These are phyloP conservation scores for Nigrograna mackinnonii DNA, from an alignment of 2,329 filamentous ascomycete genomes.

Conservation along the genomic window DNA sequence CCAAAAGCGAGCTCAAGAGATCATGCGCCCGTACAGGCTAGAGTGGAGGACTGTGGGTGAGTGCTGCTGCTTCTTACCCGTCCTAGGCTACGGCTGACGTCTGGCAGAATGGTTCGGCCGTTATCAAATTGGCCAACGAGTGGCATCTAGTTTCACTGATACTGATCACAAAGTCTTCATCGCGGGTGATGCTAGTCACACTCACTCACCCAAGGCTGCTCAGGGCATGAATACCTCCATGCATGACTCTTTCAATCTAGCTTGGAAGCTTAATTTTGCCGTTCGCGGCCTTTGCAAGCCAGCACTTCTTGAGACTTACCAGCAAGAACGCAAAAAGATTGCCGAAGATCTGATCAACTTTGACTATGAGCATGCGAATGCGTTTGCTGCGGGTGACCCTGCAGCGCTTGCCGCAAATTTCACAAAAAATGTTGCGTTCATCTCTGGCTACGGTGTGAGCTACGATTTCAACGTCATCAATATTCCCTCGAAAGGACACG, in stretches of 20 bases:
- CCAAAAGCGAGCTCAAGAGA: conserved; percentile 63
- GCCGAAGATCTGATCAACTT: conserved; percentile 49
- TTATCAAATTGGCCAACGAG: conserved; percentile 54
- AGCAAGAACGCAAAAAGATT: conserved; percentile 46
- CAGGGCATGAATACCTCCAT: conserved; percentile 52
- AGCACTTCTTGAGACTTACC: conserved; percentile 42
- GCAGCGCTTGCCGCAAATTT: conserved; percentile 70
- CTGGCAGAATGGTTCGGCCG: conserved; percentile 57
- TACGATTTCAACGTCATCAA: conserved; percentile 70
- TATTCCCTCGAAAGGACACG: conserved; percentile 55
- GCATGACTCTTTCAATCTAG: conserved; percentile 49
- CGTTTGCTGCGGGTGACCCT: conserved; percentile 63
- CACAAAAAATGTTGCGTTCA: conserved; percentile 71
- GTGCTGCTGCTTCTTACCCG: no score
- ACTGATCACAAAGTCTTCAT: conserved; percentile 49
- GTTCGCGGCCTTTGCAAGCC: conserved; percentile 43
- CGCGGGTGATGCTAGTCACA: conserved; percentile 52
- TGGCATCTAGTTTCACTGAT: conserved; percentile 51
- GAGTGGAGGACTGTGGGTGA: conserved; percentile 47
- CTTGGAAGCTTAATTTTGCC: conserved; percentile 49
- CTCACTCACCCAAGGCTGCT: conserved; percentile 46
- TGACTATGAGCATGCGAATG: conserved; percentile 54
- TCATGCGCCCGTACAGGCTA: conserved; percentile 50
- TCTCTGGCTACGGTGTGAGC: conserved; percentile 71
- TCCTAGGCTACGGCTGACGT: no score